A percentile compares a stretch with the other conserved stretches of the same genome.
phyloP scores from a whole-genome alignment of 257 asterid species.

The Gentiana macrophylla region DNA sequence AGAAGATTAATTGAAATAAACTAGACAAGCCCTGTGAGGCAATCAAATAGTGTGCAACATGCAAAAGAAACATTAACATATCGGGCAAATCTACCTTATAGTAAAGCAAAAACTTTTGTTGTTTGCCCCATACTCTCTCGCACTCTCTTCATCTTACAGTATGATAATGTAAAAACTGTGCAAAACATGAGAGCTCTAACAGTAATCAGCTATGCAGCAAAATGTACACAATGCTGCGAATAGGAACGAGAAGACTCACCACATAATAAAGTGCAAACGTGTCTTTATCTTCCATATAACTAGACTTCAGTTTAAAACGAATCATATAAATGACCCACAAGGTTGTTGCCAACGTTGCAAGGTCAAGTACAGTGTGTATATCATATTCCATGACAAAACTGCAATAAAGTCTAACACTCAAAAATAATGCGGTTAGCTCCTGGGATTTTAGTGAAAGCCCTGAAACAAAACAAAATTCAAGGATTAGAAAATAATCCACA shows the following conservation, averaged over 20 bases:
- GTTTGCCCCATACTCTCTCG: background rate
- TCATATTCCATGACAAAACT: constrained; percentile 97
- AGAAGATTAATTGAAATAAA: too few relatives aligned
- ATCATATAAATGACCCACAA: constrained; percentile 90
- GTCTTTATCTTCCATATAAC: constrained; percentile 90
- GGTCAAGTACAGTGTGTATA: constrained; percentile 85
- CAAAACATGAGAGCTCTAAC: too few relatives aligned
- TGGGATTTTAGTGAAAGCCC: constrained; percentile 92
- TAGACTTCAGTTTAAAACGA: constrained; percentile 59
- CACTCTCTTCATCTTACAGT: background rate
- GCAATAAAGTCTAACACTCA: constrained; percentile 89
- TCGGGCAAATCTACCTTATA: background rate
- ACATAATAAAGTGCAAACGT: constrained; percentile 61
- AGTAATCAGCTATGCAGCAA: background rate
- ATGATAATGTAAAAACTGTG: background rate
- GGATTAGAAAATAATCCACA: background rate
- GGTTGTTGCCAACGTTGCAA: constrained; percentile 82
- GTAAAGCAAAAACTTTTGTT: background rate
- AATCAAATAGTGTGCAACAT: too few relatives aligned
- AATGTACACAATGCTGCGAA: too few relatives aligned
- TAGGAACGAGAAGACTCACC: constrained; percentile 34
- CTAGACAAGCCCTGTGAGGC: too few relatives aligned
- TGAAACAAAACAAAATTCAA: constrained; percentile 12
- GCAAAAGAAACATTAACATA: too few relatives aligned
- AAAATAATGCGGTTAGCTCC: constrained; percentile 85